Evolutionary conservation across 352 stramenopile species (phyloP), one percentile per base, ranked within the genome.

Genomic region (Globisporangium perplexum): DNA sequence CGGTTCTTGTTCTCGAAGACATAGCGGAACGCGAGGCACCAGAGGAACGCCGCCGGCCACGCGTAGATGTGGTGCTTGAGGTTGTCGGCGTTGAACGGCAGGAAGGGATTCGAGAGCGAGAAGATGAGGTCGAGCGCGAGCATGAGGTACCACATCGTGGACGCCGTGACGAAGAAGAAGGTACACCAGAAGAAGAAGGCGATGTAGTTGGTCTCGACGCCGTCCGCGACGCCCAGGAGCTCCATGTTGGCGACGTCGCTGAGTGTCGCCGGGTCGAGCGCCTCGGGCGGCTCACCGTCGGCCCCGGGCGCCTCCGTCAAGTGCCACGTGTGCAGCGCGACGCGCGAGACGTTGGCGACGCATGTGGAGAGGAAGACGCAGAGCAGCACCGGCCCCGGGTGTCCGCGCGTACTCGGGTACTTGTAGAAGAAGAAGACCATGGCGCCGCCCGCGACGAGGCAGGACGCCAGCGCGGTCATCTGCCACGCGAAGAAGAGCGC

Each of bases 61-160:
- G 83, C 81, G 46, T 74, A 79, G 44, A 90, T 67, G 63, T 93
- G 81, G 57, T 92, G 79, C 66, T 90, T 88, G 65, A 90, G 60
- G 56, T 87, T 88, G 70, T 93, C 83, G 48, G 79, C 76, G 59
- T 90, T 86, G 69, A 93, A 93, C 8, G 83, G 83, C 47, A 93
- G 58, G 65, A 93, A 93, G 59, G 83, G 83, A 61, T 93, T 93
- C 42, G 78, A 90, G 12, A 93, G 68, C 59, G 83, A 93, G 63
- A 90, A 92, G 60, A 93, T 92, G 39, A 93, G 65, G 53, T 93
- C 81, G 18, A 92, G 60, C 51, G 83, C 81, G 26, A 93, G 64
- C 83, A 93, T 93, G 60, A 93, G 74, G 60, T 77, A 88, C 83
- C 83, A 93, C 46, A 92, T 83, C 24, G 81, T 92, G 31, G 75